phyloP scores from a whole-genome alignment of 139 green algal genomes.

The Gonium pectorale region DNA sequence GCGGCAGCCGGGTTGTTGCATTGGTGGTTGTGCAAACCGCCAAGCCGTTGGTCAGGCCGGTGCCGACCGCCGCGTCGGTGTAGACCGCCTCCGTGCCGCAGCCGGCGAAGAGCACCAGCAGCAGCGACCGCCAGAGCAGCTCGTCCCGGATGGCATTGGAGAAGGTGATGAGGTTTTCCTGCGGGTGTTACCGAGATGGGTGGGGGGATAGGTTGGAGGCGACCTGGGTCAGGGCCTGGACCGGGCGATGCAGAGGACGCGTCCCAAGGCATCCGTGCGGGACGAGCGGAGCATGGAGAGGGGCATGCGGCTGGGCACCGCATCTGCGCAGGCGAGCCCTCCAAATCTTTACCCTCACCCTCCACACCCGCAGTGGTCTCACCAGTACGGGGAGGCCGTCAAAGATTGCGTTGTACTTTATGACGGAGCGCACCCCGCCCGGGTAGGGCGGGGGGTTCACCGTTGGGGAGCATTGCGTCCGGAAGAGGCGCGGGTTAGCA shows the following conservation, averaged over 20 bases:
- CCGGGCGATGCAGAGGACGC: neutral
- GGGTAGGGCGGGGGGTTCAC: neutral
- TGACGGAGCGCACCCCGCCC: neutral
- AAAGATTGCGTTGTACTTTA: neutral
- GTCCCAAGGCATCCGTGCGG: neutral
- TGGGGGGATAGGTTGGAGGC: neutral
- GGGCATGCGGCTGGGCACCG: neutral
- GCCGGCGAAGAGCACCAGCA: neutral
- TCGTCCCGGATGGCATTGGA: neutral
- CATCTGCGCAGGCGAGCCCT: neutral
- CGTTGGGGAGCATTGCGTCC: neutral
- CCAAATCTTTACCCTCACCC: neutral
- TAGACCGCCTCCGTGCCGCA: constrained; percentile 13
- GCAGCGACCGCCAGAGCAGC: constrained; percentile 20
- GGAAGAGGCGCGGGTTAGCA: neutral
- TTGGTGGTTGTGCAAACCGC: constrained; percentile 1
- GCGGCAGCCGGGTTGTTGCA: neutral
- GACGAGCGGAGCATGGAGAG: neutral
- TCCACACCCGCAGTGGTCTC: neutral
- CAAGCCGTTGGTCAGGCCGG: neutral
- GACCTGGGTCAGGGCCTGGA: neutral
- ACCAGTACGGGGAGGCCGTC: constrained; percentile 4
- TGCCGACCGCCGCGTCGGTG: neutral
- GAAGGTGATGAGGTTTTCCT: constrained; percentile 10
- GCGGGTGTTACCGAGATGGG: neutral